A percentile compares a stretch with the other conserved stretches of the same genome.
These are phyloP conservation scores for Podaxis sp. DNA, from an alignment of 768 basidiomycete genomes.

Conservation along the genomic window DNA sequence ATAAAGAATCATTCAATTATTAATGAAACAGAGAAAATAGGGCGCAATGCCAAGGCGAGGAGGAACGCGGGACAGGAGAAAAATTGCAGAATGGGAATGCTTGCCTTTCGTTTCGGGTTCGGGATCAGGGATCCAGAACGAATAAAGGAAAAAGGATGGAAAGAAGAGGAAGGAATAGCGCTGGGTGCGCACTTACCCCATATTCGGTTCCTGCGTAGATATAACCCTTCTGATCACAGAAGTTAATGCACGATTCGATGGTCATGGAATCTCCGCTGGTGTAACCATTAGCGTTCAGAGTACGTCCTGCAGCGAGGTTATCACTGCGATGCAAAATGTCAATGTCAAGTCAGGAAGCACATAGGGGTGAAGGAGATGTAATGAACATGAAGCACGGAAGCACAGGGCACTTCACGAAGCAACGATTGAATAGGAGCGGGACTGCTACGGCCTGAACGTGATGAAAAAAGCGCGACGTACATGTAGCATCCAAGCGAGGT, in stretches of 20 bases:
- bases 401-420: not conserved
- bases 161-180: not conserved
- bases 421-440: not conserved
- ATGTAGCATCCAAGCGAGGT: slow-evolving; percentile 56
- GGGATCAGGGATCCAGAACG: not conserved
- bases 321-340: slow-evolving; percentile 35
- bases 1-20: not conserved
- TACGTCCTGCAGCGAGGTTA: slow-evolving; percentile 44
- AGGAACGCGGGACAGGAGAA: not conserved
- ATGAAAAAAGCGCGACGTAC: slow-evolving; percentile 28
- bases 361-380: not conserved
- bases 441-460: not conserved
- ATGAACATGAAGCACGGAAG: not conserved
- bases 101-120: not conserved
- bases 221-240: slow-evolving; percentile 42
- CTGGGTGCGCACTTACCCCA: slow-evolving; percentile 19
- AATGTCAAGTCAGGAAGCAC: not conserved
- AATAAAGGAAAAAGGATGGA: not conserved
- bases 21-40: not conserved
- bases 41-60: slow-evolving; percentile 17
- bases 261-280: slow-evolving; percentile 55
- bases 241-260: slow-evolving; percentile 43
- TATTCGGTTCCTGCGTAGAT: slow-evolving; percentile 72
- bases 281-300: slow-evolving; percentile 46
- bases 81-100: not conserved